Conservation (phyloP, 352 stramenopile species). For the Phytophthora macrochlamydospora region DNA sequence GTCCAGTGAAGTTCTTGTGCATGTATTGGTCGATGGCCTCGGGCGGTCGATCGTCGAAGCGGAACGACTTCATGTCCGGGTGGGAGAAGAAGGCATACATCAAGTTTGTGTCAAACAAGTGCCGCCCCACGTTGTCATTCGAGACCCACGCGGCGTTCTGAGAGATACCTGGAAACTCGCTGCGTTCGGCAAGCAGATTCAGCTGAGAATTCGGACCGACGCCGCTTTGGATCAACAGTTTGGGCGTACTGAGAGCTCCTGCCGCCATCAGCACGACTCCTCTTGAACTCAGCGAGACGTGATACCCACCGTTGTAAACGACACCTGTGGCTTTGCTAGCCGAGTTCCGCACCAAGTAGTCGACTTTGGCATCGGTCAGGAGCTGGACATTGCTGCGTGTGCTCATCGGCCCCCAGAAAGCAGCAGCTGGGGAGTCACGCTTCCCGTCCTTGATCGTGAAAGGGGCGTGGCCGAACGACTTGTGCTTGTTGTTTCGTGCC, state of each 20-base stretch:
- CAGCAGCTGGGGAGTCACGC: constrained; percentile 55
- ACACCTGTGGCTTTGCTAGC: constrained; percentile 44
- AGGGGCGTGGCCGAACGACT: constrained; percentile 55
- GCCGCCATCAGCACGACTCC: constrained; percentile 75
- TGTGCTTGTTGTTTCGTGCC: constrained; percentile 51
- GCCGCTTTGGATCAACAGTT: constrained; percentile 80
- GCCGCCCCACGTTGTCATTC: constrained; percentile 66
- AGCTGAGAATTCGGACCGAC: constrained; percentile 68
- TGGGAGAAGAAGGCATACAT: constrained; percentile 54
- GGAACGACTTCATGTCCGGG: constrained; percentile 51
- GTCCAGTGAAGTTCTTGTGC: constrained; percentile 34
- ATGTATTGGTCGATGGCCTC: constrained; percentile 58
- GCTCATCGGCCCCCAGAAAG: constrained; percentile 53
- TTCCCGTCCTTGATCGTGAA: constrained; percentile 59
- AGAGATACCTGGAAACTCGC: constrained; percentile 38
- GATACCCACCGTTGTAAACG: constrained; percentile 42
- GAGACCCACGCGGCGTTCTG: constrained; percentile 34
- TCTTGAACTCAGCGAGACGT: constrained; percentile 34
- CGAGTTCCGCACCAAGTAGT: constrained; percentile 46
- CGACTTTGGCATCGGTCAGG: constrained; percentile 45
- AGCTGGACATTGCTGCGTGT: constrained; percentile 51
- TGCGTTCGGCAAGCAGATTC: constrained; percentile 32
- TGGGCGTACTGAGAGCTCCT: constrained; percentile 70
- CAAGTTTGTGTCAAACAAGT: constrained; percentile 58
- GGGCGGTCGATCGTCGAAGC: constrained; percentile 30